Evolutionary conservation across 208 protist species (phyloP).

Genomic region (Trichomonas gallinae): DNA sequence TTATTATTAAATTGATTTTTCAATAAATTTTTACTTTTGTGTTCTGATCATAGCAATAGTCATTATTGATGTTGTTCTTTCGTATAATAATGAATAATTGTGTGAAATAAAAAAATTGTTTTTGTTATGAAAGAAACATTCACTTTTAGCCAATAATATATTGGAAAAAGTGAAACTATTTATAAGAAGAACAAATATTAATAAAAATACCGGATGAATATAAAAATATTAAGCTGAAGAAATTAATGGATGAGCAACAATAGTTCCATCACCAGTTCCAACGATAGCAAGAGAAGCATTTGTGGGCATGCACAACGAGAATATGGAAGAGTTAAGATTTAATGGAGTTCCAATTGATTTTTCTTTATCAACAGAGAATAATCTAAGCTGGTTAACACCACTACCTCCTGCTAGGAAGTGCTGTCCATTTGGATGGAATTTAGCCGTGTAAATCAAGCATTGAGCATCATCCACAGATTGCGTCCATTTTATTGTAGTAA

Average conservation of each 20-base stretch:
- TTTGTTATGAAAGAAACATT: too few relatives aligned
- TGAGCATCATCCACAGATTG: neutral
- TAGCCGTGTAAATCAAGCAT: neutral
- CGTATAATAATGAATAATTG: too few relatives aligned
- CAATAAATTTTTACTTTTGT: too few relatives aligned
- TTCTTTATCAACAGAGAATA: neutral
- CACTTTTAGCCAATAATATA: too few relatives aligned
- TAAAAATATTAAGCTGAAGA: neutral
- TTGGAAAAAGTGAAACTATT: too few relatives aligned
- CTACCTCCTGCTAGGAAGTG: neutral
- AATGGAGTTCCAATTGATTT: neutral
- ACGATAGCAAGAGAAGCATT: neutral
- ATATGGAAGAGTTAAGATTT: neutral
- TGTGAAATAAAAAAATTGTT: too few relatives aligned
- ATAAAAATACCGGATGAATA: neutral
- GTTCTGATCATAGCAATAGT: too few relatives aligned
- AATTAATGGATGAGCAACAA: neutral
- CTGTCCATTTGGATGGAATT: neutral
- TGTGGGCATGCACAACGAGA: neutral
- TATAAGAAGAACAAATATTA: neutral
- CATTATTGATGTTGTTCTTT: too few relatives aligned
- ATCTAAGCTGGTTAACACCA: neutral
- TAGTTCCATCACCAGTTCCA: neutral
- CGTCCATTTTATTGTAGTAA: neutral
- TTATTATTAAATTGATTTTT: too few relatives aligned